phyloP scores from a whole-genome alignment of 2,329 filamentous ascomycete genomes.

The Nigrograna mackinnonii region DNA sequence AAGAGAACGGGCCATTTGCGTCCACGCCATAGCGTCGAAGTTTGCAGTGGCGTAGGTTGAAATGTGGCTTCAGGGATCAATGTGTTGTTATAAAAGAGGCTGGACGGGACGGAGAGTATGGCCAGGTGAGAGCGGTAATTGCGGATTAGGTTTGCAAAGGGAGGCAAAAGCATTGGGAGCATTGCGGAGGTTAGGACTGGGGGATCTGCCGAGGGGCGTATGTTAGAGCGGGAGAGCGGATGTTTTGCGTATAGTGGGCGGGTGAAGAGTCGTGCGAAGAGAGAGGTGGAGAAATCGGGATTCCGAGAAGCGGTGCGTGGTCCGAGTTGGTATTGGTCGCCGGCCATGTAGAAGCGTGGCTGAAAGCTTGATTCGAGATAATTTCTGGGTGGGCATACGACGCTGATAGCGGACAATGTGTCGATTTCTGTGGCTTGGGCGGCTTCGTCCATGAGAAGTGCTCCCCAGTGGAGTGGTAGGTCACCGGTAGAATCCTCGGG shows the following conservation, averaged over 20 bases:
- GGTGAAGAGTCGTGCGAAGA: constrained; percentile 47
- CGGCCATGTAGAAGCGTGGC: constrained; percentile 50
- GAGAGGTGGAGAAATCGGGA: constrained; percentile 37
- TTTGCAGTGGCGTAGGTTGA: constrained; percentile 23
- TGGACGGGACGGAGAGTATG: constrained; percentile 46
- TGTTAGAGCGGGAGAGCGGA: constrained; percentile 41
- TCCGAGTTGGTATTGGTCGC: constrained; percentile 50
- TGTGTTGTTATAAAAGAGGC: constrained; percentile 50
- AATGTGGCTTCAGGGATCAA: constrained; percentile 44
- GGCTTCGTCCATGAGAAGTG: constrained; percentile 50
- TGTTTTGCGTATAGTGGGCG: constrained; percentile 44
- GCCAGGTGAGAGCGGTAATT: constrained; percentile 53
- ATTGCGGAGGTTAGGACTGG: constrained; percentile 33
- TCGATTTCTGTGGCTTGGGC: constrained; percentile 51
- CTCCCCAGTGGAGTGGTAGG: constrained; percentile 44
- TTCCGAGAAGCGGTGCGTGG: constrained; percentile 42
- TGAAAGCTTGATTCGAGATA: constrained; percentile 23
- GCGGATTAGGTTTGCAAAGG: constrained; percentile 48
- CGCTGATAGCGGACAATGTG: constrained; percentile 43
- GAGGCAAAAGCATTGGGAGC: constrained; percentile 46
- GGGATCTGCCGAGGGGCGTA: constrained; percentile 22
- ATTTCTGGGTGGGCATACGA: constrained; percentile 40
- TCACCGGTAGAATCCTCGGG: constrained; percentile 15
- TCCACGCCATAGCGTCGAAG: constrained; percentile 40
- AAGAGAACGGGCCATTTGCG: constrained; percentile 48